These are phyloP conservation scores for Caloboletus firmus DNA, from an alignment of 1,284 basidiomycete genomes.

Conservation along the genomic window DNA sequence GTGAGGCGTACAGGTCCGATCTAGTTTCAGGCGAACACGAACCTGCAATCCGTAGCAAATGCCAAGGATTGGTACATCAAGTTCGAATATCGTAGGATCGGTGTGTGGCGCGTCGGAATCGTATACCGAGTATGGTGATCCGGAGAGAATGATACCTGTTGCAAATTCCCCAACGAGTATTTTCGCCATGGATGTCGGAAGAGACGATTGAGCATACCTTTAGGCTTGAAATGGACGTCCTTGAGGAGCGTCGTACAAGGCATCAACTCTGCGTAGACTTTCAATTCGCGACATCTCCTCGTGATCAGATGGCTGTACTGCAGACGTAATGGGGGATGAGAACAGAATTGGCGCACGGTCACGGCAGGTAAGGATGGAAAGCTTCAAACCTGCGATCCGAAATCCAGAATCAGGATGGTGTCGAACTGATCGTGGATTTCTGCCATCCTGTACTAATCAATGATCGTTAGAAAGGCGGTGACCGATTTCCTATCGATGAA, in stretches of 20 bases:
- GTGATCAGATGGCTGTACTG: conserved; percentile 99
- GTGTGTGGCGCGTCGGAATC: conserved; percentile 91
- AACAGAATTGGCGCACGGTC: conserved; percentile 4
- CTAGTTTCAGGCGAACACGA: conserved; percentile 17
- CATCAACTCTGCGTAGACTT: conserved; percentile 97
- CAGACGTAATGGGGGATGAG: conserved; percentile 1
- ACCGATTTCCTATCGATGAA: not conserved
- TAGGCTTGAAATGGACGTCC: conserved; percentile 92
- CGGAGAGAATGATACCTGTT: conserved; percentile 93
- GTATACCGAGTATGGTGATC: conserved; percentile 98
- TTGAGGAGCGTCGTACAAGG: conserved; percentile 94
- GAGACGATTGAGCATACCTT: conserved; percentile 54
- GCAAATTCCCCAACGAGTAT: not conserved
- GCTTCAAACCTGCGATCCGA: conserved; percentile 86
- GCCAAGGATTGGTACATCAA: conserved; percentile 91
- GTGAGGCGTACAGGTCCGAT: not conserved
- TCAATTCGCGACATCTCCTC: conserved; percentile 95
- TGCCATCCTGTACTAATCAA: conserved; percentile 47
- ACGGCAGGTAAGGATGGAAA: not conserved
- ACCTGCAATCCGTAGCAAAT: conserved; percentile 99
- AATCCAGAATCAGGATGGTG: conserved; percentile 95
- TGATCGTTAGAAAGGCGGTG: not conserved
- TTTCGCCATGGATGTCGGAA: not conserved
- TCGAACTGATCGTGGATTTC: conserved; percentile 96
- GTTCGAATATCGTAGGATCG: conserved; percentile 91